Evolutionary conservation across 768 basidiomycete species (phyloP).

Genomic region (Russula ochroleuca): DNA sequence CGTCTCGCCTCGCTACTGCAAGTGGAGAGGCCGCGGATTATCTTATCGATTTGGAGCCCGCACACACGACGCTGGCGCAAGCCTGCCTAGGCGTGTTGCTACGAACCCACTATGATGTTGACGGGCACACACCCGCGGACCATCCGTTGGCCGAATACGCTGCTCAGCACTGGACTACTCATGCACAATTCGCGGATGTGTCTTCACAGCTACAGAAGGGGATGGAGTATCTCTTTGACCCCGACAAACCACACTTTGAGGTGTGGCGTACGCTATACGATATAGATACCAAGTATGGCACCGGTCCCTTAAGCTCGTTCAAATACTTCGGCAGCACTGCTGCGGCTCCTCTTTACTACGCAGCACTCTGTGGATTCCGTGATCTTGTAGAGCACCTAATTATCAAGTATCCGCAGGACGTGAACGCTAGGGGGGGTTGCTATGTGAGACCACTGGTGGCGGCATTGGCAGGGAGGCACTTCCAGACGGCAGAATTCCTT

Average conservation of each 20-base stretch:
- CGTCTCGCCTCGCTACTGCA: not conserved
- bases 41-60: not conserved
- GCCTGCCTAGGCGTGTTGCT: not conserved
- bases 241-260: not conserved
- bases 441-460: not conserved
- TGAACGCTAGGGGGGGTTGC: not conserved
- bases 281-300: not conserved
- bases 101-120: not conserved
- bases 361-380: not conserved
- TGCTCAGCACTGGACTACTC: not conserved
- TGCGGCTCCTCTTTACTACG: not conserved
- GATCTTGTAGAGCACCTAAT: not conserved
- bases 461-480: not conserved
- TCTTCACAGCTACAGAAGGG: not conserved
- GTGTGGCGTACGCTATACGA: not conserved
- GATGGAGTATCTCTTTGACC: not conserved
- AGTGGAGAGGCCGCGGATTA: not conserved
- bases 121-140: not conserved
- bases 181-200: not conserved
- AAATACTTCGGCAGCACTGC: fast-evolving
- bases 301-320: too few species aligned
- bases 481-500: not conserved
- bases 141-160: not conserved
- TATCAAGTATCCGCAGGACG: not conserved
- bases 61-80: not conserved